These are phyloP conservation scores for Pseudogymnoascus pannorum DNA, from an alignment of 2,329 filamentous ascomycete genomes.

Conservation along the genomic window DNA sequence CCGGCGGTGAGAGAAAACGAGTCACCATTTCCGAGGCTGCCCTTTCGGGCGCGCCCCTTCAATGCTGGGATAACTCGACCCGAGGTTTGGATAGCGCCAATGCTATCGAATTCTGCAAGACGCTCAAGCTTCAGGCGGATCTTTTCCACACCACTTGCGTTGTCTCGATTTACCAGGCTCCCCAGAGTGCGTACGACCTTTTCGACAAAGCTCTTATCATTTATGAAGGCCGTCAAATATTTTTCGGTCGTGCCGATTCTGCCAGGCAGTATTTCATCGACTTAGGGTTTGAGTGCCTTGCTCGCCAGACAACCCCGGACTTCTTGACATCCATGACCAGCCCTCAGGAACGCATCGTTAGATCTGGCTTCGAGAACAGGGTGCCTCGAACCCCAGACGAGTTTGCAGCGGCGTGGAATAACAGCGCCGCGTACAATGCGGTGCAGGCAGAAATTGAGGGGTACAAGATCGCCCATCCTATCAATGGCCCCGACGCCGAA, in stretches of 20 bases:
- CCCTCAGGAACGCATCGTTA: slow-evolving; percentile 47
- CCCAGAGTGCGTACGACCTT: slow-evolving; percentile 59
- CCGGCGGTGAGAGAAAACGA: slow-evolving; percentile 65
- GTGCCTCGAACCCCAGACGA: slow-evolving; percentile 48
- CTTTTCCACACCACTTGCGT: slow-evolving; percentile 54
- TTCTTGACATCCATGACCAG: slow-evolving; percentile 70
- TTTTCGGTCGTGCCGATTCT: slow-evolving; percentile 54
- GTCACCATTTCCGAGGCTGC: slow-evolving; percentile 73
- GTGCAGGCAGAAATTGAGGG: slow-evolving; percentile 40
- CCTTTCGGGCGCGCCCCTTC: slow-evolving; percentile 48
- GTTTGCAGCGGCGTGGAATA: slow-evolving; percentile 43
- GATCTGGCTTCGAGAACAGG: slow-evolving; percentile 47
- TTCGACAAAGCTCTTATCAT: slow-evolving; percentile 64
- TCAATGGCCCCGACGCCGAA: slow-evolving; percentile 23
- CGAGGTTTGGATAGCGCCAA: slow-evolving; percentile 66
- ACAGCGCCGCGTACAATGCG: slow-evolving; percentile 35
- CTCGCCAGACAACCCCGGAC: slow-evolving; percentile 47
- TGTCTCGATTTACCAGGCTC: slow-evolving; percentile 66
- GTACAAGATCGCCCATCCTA: slow-evolving; percentile 37
- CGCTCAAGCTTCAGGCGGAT: slow-evolving; percentile 56
- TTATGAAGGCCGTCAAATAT: slow-evolving; percentile 62
- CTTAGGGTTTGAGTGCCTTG: slow-evolving; percentile 63
- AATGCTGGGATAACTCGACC: slow-evolving; percentile 69
- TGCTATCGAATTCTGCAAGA: slow-evolving; percentile 63
- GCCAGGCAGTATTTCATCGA: slow-evolving; percentile 62